A percentile compares a stretch with the other conserved stretches of the same genome.
phyloP scores from a whole-genome alignment of 805 yeast species.

The Trichomonascus vanleenenianus region DNA sequence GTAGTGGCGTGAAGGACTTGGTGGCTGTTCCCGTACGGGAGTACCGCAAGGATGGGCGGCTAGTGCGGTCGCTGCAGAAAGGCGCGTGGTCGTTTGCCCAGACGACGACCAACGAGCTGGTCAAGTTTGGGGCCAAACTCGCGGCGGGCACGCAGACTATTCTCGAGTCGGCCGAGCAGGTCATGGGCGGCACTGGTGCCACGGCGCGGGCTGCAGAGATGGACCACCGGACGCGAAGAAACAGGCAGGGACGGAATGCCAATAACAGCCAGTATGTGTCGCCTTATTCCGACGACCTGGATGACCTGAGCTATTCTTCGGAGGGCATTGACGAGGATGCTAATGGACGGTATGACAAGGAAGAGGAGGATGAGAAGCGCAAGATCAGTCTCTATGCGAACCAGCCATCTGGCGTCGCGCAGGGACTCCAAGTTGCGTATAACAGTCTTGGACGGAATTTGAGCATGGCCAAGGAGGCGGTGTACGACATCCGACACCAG shows the following conservation, averaged over 20 bases:
- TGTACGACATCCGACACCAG: slow-evolving; percentile 51
- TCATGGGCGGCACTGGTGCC: slow-evolving; percentile 67
- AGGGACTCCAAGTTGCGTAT: slow-evolving; percentile 73
- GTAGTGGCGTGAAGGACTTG: slow-evolving; percentile 68
- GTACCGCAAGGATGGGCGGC: slow-evolving; percentile 62
- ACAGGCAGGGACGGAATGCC: slow-evolving; percentile 1
- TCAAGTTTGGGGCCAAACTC: slow-evolving; percentile 74
- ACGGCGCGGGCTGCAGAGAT: slow-evolving; percentile 17
- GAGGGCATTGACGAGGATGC: slow-evolving; percentile 7
- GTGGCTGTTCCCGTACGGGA: slow-evolving; percentile 68
- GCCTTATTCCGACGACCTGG: slow-evolving; percentile 18
- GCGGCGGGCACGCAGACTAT: slow-evolving; percentile 84
- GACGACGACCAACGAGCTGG: slow-evolving; percentile 70
- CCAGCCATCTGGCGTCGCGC: slow-evolving; percentile 65
- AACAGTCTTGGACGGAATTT: slow-evolving; percentile 62
- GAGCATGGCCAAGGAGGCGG: slow-evolving; percentile 53
- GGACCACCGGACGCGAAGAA: slow-evolving; percentile 22
- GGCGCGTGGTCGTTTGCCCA: slow-evolving; percentile 69
- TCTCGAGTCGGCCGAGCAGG: slow-evolving; percentile 71
- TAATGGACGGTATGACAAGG: slow-evolving; percentile 3
- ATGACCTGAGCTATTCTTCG: slow-evolving; percentile 1
- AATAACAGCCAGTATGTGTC: slow-evolving; percentile 13
- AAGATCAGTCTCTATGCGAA: slow-evolving; percentile 69
- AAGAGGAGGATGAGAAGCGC: slow-evolving; percentile 14
- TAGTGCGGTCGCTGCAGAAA: slow-evolving; percentile 61